Percentiles rank a stretch among this genome's conserved stretches.
Conservation (phyloP, 129 eudicot genomes). For the Chrysanthemum lavandulifolium region DNA sequence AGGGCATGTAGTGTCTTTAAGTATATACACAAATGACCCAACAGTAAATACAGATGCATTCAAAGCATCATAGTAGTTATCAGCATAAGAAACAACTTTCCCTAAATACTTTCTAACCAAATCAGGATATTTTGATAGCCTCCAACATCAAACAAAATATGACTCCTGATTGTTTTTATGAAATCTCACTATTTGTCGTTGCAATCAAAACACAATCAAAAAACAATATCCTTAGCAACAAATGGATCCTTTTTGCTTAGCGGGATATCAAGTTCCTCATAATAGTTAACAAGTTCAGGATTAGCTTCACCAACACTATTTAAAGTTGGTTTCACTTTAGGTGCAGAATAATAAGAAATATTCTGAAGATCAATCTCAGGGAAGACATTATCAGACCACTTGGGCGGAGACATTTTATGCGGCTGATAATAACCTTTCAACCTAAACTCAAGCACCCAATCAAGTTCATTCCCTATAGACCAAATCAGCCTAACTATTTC, state of each 20-base stretch:
- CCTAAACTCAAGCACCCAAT: conserved; percentile 98
- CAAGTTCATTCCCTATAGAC: conserved; percentile 77
- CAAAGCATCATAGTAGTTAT: too few relatives aligned
- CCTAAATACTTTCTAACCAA: too few relatives aligned
- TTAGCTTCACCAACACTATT: conserved; percentile 93
- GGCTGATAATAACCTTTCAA: conserved; percentile 68
- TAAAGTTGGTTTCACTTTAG: conserved; percentile 85
- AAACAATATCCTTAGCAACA: conserved; percentile 94
- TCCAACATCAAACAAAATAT: too few relatives aligned
- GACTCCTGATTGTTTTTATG: too few relatives aligned
- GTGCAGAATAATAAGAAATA: conserved; percentile 84
- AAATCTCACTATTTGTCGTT: conserved; percentile 91
- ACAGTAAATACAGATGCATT: too few relatives aligned
- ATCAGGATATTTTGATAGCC: too few relatives aligned
- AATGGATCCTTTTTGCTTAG: conserved; percentile 70
- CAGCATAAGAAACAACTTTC: too few relatives aligned
- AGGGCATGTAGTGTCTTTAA: conserved; percentile 85
- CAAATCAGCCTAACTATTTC: too few relatives aligned
- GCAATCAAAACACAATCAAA: conserved; percentile 96
- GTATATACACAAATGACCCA: too few relatives aligned
- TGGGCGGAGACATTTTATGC: conserved; percentile 70
- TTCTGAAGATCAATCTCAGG: conserved; percentile 72
- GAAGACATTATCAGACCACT: conserved; percentile 89
- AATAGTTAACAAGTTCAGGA: too few relatives aligned
- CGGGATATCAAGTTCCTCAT: conserved; percentile 74